Evolutionary conservation across 2,329 filamentous ascomycete genomes (phyloP), one percentile per base, ranked within the genome.

Genomic region (Boeremia exigua): DNA sequence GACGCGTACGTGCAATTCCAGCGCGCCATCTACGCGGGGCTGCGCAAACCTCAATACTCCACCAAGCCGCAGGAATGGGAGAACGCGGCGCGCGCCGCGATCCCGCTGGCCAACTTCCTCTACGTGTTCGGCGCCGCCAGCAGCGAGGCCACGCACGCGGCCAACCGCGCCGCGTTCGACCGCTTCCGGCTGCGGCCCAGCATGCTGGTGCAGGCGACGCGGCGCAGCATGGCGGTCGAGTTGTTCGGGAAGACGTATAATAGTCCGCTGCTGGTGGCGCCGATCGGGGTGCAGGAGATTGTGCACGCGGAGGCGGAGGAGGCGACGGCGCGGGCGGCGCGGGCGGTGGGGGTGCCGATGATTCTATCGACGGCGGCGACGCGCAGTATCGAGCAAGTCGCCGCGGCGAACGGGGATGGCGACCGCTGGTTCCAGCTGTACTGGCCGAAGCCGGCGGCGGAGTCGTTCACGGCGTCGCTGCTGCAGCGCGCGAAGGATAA

Each of bases 361-460:
- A 86, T 86, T 48, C 77, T 91, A 44, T 87, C 83, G 57, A 91
- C 88, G 1, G 88, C 88, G 1, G 82, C 85, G 3, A 82, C 82
- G 2, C 80, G 82, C 29, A 82, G 82, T 0, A 88, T 91, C 54
- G 88, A 91, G 69, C 84, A 91, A 45, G 82, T 90, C 0, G 87
- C 86, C 0, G 67, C 78, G 7, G 85, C 85, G 0, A 85, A 82
- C 46, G 82, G 82, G 0, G 75, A 82, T 5, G 84, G 84, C 1
- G 78, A 82, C 29, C 78, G 87, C 10, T 92, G 88, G 87, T 92
- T 83, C 70, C 89, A 92, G 69, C 81, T 92, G 0, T 92, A 92
- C 76, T 91, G 88, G 87, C 88, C 89, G 0, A 77, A 80, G 80
- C 86, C 87, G 0, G 75, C 80, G 17, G 82, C 85, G 50, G 82